Evolutionary conservation across 2,329 filamentous ascomycete genomes (phyloP), one percentile per base, ranked within the genome.

Genomic region (Pseudogymnoascus sp.): DNA sequence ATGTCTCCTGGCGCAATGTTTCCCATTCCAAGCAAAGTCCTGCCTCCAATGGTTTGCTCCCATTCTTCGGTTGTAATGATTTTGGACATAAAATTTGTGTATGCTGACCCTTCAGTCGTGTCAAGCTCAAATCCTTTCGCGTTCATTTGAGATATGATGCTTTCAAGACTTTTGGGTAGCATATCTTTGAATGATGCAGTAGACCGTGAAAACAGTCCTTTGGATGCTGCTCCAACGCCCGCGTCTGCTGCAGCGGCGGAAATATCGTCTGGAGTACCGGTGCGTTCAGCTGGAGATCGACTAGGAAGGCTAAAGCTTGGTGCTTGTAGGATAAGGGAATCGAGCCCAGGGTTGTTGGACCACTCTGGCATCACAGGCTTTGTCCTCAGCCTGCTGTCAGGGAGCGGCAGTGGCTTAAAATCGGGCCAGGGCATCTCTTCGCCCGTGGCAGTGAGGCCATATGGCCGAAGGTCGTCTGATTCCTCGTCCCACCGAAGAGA

Each of bases 51-150:
- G 65, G 63, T 3, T 77, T 76, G 69, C 66, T 85, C 82, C 75
- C 81, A 79, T 15, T 72, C 72, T 33, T 75, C 71, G 59, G 78
- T 80, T 7, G 73, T 74, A 31, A 75, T 72, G 39, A 80, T 67
- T 36, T 71, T 63, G 25, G 65, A 65, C 31, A 67, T 64, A 60
- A 77, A 76, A 15, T 63, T 64, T 12, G 67, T 71, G 9, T 65
- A 45, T 21, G 37, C 27, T 25, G 58, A 61, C 7, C 52, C 15
- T 4, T 35, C 18, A 10, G 35, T 31, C 6, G 12, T 59, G 18
- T 55, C 42, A n/a, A 21, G 39, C 21, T 62, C 36, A 59, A 60
- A 62, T 35, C 67, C 64, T 15, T 63, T 66, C 5, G 65, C 65
- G 33, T 64, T 66, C 60, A 62, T 69, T 60, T 61, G 72, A 66